These are phyloP conservation scores for Venturiaceae sp. DNA, from an alignment of 2,329 filamentous ascomycete species.

Conservation along the genomic window DNA sequence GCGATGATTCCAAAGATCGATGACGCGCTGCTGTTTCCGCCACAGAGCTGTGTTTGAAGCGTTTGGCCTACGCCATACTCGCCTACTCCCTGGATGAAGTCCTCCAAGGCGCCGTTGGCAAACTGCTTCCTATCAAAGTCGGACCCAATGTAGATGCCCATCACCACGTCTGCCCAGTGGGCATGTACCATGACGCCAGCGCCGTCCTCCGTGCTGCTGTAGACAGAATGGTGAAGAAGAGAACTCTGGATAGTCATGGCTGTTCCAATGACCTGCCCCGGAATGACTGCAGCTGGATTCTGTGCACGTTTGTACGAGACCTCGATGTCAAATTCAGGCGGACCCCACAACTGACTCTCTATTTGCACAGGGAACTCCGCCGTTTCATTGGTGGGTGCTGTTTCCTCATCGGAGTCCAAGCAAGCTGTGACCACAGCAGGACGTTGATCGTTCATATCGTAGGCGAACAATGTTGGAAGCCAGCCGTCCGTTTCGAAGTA, in stretches of 20 bases:
- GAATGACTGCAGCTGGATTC: neutral
- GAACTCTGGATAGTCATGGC: neutral
- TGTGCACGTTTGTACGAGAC: neutral
- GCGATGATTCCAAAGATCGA: neutral
- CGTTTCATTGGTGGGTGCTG: neutral
- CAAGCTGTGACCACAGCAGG: neutral
- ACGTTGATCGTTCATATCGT: neutral
- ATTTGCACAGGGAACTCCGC: neutral
- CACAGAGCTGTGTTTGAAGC: neutral
- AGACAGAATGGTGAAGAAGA: neutral
- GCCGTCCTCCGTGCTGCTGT: neutral
- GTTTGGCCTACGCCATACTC: neutral
- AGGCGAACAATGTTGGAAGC: neutral
- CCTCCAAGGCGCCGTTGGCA: neutral
- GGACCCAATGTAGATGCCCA: neutral
- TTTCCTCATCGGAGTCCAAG: neutral
- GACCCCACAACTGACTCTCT: neutral
- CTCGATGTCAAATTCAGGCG: neutral
- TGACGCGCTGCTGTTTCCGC: neutral
- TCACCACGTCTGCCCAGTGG: neutral
- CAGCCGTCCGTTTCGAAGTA: neutral
- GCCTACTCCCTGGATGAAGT: neutral
- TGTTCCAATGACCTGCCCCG: neutral
- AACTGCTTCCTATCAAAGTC: neutral
- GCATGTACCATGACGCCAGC: neutral